Evolutionary conservation across 2,329 filamentous ascomycete species (phyloP).

Genomic region (Anisogramma anomala): DNA sequence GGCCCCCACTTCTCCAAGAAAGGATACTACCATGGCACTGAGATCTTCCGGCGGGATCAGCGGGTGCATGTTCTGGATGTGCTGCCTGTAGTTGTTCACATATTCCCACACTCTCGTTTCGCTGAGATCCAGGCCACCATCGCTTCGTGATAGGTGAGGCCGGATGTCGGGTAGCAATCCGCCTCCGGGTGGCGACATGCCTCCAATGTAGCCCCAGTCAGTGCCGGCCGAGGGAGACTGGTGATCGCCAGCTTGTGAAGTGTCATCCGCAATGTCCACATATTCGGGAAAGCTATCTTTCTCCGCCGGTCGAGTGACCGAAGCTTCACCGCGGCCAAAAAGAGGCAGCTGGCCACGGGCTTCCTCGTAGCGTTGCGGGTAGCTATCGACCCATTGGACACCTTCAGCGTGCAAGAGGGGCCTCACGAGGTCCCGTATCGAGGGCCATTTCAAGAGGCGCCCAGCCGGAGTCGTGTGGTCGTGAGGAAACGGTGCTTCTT

Average conservation of each 20-base stretch:
- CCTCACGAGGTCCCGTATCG: slow-evolving; percentile 53
- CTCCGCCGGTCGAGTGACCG: slow-evolving; percentile 42
- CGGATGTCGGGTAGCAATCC: slow-evolving; percentile 25
- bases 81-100: slow-evolving; percentile 45
- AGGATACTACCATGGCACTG: slow-evolving; percentile 39
- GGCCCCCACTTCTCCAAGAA: slow-evolving; percentile 37
- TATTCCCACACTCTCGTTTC: slow-evolving; percentile 39
- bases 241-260: slow-evolving; percentile 32
- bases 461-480: slow-evolving; percentile 89
- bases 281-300: slow-evolving; percentile 28
- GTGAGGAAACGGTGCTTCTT: slow-evolving; percentile 60
- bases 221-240: slow-evolving; percentile 43
- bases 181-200: slow-evolving; percentile 29
- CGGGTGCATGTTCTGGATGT: slow-evolving; percentile 56
- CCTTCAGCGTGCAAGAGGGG: slow-evolving; percentile 35
- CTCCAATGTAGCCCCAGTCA: slow-evolving; percentile 49
- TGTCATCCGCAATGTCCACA: slow-evolving; percentile 35
- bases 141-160: slow-evolving; percentile 26
- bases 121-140: slow-evolving; percentile 44
- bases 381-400: slow-evolving; percentile 51
- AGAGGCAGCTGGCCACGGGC: slow-evolving; percentile 61
- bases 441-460: slow-evolving; percentile 61
- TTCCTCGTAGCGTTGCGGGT: slow-evolving; percentile 67
- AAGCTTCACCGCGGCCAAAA: slow-evolving; percentile 68
- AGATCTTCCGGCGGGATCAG: slow-evolving; percentile 45